Base-by-base conservation (phyloP, 208 protist species). In the Entamoeba invadens region DNA sequence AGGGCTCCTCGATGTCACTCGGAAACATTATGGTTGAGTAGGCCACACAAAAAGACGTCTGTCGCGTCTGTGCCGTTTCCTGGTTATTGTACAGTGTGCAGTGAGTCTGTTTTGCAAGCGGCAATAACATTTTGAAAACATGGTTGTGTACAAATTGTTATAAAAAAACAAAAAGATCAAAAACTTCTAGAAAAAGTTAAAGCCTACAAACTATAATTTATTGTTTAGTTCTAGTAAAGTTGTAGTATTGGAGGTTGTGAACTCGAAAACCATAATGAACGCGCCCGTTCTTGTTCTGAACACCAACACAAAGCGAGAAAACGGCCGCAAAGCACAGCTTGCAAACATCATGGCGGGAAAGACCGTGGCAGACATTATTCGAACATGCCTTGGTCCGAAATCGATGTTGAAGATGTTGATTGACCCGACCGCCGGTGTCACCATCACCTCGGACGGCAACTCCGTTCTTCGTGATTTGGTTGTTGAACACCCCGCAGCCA, bases 341-440 rank as follows among this genome's bases (percentile, higher is more conserved):
- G 97, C 97, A 94, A 99, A 99, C 96, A 99, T 99, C 93, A 94
- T 97, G 91, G 98, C 98, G 18, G 98, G 98, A 46, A 99, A 98
- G 96, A 98, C 98, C 4, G 98, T 99, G 21, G 98, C 98, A 45
- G 98, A 99, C 94, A 97, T 99, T 93, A 99, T 99, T 95, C 97
- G 99, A 95, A 99, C 98, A 92, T 99, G 98, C 44, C 96, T 99
- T 12, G 99, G 99, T 38, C 99, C 99, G 77, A 98, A 98, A 91
- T 97, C 98, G 47, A 99, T 99, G 99, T 97, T 99, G 38, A 99
- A 99, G 97, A 99, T 99, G 99, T 98, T 99, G 93, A 96, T 99
- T 45, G 98, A 99, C 95, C 98, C 98, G 57, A 99, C 99, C 98
- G 99, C 99, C 45, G 98, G 98, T 77, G 99, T 99, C 68, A 98